Percentiles rank a stretch among this genome's conserved stretches.
Evolutionary conservation across 345 rosid species (phyloP).

Genomic region (Dipteronia sinensis): DNA sequence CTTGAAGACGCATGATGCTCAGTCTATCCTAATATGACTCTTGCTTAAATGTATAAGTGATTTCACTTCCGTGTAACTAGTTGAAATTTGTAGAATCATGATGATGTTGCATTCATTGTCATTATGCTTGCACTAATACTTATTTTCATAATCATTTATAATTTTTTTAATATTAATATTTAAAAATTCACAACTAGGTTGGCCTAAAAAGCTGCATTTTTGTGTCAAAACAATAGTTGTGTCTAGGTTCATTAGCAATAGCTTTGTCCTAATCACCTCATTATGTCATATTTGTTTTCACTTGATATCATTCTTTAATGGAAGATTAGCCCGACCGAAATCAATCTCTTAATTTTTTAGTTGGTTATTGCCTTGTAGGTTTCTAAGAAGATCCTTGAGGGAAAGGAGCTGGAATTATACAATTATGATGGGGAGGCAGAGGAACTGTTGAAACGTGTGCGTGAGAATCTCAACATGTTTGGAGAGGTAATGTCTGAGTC

Average conservation of each 20-base stretch:
- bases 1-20: background rate
- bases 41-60: background rate
- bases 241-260: background rate
- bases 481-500: slow-evolving; percentile 57
- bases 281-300: background rate
- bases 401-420: slow-evolving; percentile 69
- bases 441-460: slow-evolving; percentile 60
- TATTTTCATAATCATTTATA: background rate
- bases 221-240: background rate
- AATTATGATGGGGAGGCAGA: slow-evolving; percentile 63
- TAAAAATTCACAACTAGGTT: too few relatives aligned
- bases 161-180: too few relatives aligned
- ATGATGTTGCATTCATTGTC: background rate
- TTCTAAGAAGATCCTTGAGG: slow-evolving; percentile 64
- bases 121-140: background rate
- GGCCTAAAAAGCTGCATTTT: too few relatives aligned
- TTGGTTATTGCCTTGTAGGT: slow-evolving; percentile 47
- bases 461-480: slow-evolving; percentile 79
- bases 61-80: background rate
- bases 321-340: background rate
- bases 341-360: background rate
- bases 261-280: background rate
- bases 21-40: background rate
- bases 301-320: background rate
- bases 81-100: background rate